Conservation (phyloP, 306 rosid species). For the Pterocarpus santalinus region DNA sequence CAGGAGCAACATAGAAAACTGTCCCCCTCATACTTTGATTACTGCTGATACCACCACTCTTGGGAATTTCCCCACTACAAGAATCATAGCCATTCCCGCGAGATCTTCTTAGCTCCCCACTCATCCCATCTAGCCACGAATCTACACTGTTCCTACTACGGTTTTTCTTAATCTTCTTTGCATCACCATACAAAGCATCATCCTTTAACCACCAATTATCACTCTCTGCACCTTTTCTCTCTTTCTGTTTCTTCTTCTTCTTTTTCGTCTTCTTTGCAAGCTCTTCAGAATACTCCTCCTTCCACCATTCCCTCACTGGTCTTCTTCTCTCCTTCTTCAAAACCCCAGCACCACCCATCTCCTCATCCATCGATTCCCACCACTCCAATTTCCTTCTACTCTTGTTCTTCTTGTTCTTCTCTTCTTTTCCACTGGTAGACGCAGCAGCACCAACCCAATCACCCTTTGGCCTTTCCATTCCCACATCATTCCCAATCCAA, state of each 20-base stretch:
- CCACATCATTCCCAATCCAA: slow-evolving; percentile 84
- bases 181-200: slow-evolving; percentile 58
- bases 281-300: slow-evolving; percentile 83
- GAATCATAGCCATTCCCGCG: slow-evolving; percentile 64
- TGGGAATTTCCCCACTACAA: slow-evolving; percentile 65
- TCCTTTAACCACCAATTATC: slow-evolving; percentile 61
- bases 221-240: slow-evolving; percentile 35
- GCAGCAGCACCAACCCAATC: slow-evolving; percentile 48
- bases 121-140: slow-evolving; percentile 82
- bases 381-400: slow-evolving; percentile 76
- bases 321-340: slow-evolving; percentile 66
- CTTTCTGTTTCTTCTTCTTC: slow-evolving; percentile 43
- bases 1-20: slow-evolving; percentile 90
- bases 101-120: slow-evolving; percentile 61
- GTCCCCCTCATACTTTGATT: slow-evolving; percentile 92
- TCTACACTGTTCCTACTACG: slow-evolving; percentile 69
- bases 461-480: slow-evolving; percentile 51
- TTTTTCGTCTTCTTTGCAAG: slow-evolving; percentile 72
- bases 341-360: slow-evolving; percentile 42
- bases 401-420: slow-evolving; percentile 47
- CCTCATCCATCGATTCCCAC: slow-evolving; percentile 86
- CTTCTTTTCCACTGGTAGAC: slow-evolving; percentile 45
- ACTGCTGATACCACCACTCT: slow-evolving; percentile 78
- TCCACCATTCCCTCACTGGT: slow-evolving; percentile 95
- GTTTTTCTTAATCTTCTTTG: slow-evolving; percentile 51